These are phyloP conservation scores for Penicillium lividum DNA, from an alignment of 495 filamentous ascomycete species.

Conservation along the genomic window DNA sequence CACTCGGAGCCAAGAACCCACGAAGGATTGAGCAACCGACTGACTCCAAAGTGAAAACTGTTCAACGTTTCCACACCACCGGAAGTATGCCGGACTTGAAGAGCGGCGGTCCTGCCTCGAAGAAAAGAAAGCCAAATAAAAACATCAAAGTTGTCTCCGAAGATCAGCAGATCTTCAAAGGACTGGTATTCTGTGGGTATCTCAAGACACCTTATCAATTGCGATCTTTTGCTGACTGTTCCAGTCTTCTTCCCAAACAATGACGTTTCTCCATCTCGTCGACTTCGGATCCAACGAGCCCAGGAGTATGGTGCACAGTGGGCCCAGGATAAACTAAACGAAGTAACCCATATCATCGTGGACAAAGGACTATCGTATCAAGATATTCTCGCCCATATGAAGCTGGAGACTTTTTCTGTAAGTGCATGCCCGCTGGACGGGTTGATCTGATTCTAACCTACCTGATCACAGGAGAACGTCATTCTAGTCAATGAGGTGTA, in stretches of 20 bases:
- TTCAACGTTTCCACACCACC: slow-evolving; percentile 17
- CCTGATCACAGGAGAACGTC: slow-evolving; percentile 42
- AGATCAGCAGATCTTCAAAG: slow-evolving; percentile 64
- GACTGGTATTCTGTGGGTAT: slow-evolving; percentile 59
- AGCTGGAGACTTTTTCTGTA: slow-evolving; percentile 50
- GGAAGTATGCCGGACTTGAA: slow-evolving; percentile 23
- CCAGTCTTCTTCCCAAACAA: slow-evolving; percentile 79
- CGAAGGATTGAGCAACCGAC: neutral
- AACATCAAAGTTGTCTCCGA: slow-evolving; percentile 53
- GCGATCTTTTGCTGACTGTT: slow-evolving; percentile 7
- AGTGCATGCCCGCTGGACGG: slow-evolving; percentile 20
- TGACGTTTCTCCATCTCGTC: slow-evolving; percentile 64
- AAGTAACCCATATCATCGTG: slow-evolving; percentile 75
- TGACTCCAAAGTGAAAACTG: slow-evolving; percentile 4
- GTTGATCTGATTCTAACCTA: slow-evolving; percentile 30
- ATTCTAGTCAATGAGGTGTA: slow-evolving; percentile 76
- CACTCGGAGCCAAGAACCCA: neutral
- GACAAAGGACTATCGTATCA: slow-evolving; percentile 67
- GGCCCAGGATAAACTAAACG: slow-evolving; percentile 52
- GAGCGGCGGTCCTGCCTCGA: slow-evolving; percentile 16
- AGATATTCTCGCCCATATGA: slow-evolving; percentile 64
- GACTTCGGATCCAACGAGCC: slow-evolving; percentile 70
- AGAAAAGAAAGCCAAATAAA: slow-evolving; percentile 29
- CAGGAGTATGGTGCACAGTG: slow-evolving; percentile 74
- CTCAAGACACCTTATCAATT: slow-evolving; percentile 2